phyloP scores from a whole-genome alignment of 768 basidiomycete genomes.

The Lenzites betulinus region DNA sequence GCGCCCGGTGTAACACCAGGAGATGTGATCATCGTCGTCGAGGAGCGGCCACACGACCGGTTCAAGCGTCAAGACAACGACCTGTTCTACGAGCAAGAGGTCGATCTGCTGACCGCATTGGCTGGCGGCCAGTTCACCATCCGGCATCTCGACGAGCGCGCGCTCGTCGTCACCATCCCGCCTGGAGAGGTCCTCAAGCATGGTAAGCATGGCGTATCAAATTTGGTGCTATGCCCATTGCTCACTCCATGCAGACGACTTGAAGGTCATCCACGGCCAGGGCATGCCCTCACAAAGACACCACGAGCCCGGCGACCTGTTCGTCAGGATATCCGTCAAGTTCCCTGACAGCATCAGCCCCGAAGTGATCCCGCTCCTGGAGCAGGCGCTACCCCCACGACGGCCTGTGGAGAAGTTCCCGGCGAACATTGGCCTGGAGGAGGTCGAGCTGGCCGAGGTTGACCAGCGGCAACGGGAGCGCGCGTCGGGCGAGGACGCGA shows the following conservation, averaged over 20 bases:
- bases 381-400: slow-evolving; percentile 84
- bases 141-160: slow-evolving; percentile 92
- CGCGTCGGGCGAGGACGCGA: slow-evolving; percentile 68
- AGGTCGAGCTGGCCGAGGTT: slow-evolving; percentile 79
- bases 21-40: slow-evolving; percentile 92
- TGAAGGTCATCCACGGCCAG: slow-evolving; percentile 91
- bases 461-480: slow-evolving; percentile 63
- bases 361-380: slow-evolving; percentile 68
- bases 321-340: slow-evolving; percentile 79
- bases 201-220: slow-evolving; percentile 53
- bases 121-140: slow-evolving; percentile 90
- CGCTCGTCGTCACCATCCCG: slow-evolving; percentile 76
- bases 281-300: slow-evolving; percentile 99
- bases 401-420: slow-evolving; percentile 63
- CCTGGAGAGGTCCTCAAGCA: slow-evolving; percentile 94
- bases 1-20: slow-evolving; percentile 87
- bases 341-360: slow-evolving; percentile 87
- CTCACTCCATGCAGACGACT: slow-evolving; percentile 54
- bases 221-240: neutral
- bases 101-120: slow-evolving; percentile 92
- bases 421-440: slow-evolving; percentile 75
- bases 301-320: slow-evolving; percentile 94
- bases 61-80: slow-evolving; percentile 91
- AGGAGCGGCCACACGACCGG: slow-evolving; percentile 87
- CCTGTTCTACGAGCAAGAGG: slow-evolving; percentile 81